These are phyloP conservation scores for Russula griseocarnosa DNA, from an alignment of 768 basidiomycete genomes.

Conservation along the genomic window DNA sequence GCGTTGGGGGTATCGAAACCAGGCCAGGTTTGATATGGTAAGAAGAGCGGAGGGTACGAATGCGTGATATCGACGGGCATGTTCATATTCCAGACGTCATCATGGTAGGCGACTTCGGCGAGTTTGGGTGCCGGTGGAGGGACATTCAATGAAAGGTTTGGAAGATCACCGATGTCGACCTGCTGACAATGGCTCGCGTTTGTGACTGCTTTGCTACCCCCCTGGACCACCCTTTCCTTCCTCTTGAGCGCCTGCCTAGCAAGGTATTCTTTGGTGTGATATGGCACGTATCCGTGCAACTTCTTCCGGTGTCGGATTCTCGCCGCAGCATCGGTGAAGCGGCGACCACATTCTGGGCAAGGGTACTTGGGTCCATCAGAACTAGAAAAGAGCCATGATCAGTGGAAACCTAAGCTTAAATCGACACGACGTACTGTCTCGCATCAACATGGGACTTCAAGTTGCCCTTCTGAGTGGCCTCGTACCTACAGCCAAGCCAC, in stretches of 20 bases:
- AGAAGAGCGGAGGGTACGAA: no score
- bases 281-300: constrained; percentile 7
- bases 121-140: neutral
- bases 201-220: neutral
- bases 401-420: neutral
- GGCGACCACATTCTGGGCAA: constrained; percentile 7
- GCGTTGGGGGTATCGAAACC: neutral
- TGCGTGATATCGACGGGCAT: neutral
- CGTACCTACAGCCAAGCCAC: constrained; percentile 3
- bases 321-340: constrained; percentile 4
- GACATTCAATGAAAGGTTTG: neutral
- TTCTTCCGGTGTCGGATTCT: constrained; percentile 15
- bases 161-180: neutral
- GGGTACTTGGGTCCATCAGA: neutral
- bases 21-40: neutral
- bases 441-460: constrained; percentile 2
- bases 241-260: neutral
- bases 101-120: neutral
- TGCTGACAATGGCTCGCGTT: neutral
- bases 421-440: constrained; percentile 11
- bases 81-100: constrained; percentile 11
- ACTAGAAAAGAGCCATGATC: neutral
- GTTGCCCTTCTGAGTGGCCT: constrained; percentile 6
- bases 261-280: constrained; percentile 9
- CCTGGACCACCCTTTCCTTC: neutral